Base-by-base conservation (phyloP, 805 yeast genomes). In the Nakazawaea wyomingensis region DNA sequence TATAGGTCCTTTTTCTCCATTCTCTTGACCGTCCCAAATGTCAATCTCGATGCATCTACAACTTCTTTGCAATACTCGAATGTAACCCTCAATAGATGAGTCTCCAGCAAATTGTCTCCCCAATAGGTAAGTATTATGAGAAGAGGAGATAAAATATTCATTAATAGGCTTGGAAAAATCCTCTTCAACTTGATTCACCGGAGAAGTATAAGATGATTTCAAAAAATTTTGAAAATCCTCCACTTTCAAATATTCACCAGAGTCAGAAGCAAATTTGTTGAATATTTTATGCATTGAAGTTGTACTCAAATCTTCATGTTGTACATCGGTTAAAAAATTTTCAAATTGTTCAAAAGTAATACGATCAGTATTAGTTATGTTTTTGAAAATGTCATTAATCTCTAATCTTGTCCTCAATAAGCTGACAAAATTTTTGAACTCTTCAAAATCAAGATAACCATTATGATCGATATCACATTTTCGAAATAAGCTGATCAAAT, bases 21-120 rank as follows among this genome's bases (percentile, higher is more conserved):
- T 26, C n/a, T 48, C 60, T 7, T 75, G 80, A 18, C 82, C 85
- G 64, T 91, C 96, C 99, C 99, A 93, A 17, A 93, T 71, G 60
- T 93, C 99, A 32, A 93, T 79, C 56, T 93, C 99, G n/a, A 93
- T 71, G 49, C 96, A 90, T 35, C 96, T 70, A 54, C 98, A 93
- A 1, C 99, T 98, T 43, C 89, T 75, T 57, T 89, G 96, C 38
- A 93, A 65, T 0, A 87, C 93, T 39, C 84, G 76, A 14, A 88
- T 80, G 52, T 93, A 93, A 0, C 95, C 95, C 55, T 91, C 97
- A 2, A 88, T 79, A 0, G 97, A 87, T 0, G 96, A 83, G 3
- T 76, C 80, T 17, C 93, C 96, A 2, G 82, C 96, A 14, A 86
- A 74, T 56, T 93, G 99, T 30, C 93, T 71, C 0, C 99, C 99